A percentile compares a stretch with the other conserved stretches of the same genome.
These are phyloP conservation scores for Coemansia furcata DNA, from an alignment of 192 early-diverging fungal genomes.

Conservation along the genomic window DNA sequence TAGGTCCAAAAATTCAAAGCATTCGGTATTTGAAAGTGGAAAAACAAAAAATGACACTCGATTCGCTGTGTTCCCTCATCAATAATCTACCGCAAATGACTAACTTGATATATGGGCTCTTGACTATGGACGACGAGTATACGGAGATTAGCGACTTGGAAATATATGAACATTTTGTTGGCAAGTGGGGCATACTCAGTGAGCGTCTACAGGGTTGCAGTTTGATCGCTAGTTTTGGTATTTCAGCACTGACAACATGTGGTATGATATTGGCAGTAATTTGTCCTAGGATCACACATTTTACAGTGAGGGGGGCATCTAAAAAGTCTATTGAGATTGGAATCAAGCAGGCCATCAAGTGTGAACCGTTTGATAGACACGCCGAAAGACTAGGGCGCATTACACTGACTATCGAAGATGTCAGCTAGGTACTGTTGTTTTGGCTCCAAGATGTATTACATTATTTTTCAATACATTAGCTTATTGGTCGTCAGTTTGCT, in stretches of 20 bases:
- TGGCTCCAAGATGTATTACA: too few relatives aligned
- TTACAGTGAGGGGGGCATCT: not conserved
- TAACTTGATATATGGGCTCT: not conserved
- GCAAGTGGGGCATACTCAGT: not conserved
- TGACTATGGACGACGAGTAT: not conserved
- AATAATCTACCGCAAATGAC: not conserved
- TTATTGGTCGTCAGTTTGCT: too few relatives aligned
- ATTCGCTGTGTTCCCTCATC: not conserved
- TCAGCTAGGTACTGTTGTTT: too few relatives aligned
- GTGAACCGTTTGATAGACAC: not conserved
- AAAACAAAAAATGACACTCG: not conserved
- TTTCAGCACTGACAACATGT: not conserved
- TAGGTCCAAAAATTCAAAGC: not conserved
- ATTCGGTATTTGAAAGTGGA: not conserved
- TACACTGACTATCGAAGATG: too few relatives aligned
- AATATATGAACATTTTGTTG: not conserved
- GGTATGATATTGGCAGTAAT: not conserved
- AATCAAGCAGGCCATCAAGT: not conserved
- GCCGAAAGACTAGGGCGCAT: not conserved
- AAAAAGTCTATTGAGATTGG: not conserved
- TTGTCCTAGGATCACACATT: not conserved
- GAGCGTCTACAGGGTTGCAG: not conserved
- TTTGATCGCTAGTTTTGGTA: not conserved
- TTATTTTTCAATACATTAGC: too few relatives aligned
- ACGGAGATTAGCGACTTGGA: not conserved